Evolutionary conservation across 495 filamentous ascomycete species (phyloP), one percentile per base, ranked within the genome.

Genomic region (Tetracladium marchalianum): DNA sequence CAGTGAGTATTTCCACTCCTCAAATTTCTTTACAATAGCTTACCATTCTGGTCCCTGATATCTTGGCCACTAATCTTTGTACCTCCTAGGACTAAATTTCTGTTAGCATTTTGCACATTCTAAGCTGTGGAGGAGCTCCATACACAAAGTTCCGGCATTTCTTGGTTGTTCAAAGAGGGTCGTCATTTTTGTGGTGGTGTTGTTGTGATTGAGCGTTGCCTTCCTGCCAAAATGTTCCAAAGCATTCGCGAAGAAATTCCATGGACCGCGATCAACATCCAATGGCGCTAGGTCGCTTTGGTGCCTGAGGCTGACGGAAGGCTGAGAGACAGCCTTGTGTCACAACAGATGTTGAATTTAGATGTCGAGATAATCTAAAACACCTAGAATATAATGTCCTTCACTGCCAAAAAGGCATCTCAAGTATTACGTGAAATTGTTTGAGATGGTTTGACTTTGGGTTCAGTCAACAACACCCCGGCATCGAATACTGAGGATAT

Each of bases 41-140:
- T 71, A 83, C 87, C 87, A 76, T 95, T 95, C 61, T 96, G 89
- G 66, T 98, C 92, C 56, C 92, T 72, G 61, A 98, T 90, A 68
- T 98, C 92, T 54, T 85, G 71, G 60, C 92, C 92, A 51, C 83
- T 93, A 66, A 95, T 90, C 80, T 95, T 95, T 71, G 83, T 76
- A 59, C 89, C 89, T 53, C 89, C 89, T 52, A 95, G 79, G 70
- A 95, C 84, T 84, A 62, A 62, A 62, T 53, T 17, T 27, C 37
- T 44, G 39, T 54, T 53, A 46, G 44, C 38, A 34, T 35, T 40
- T 39, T 35, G 32, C 34, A 18, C 12, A 35, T 11, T n/a, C 4
- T 11, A 44, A 17, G 49, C 24, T 13, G 7, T 37, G 6, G 9
- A 12, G 22, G 6, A 33, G 46, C 19, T 35, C 63, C 77, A 64